Conservation (phyloP, 78 protist genomes). For the Monocercomonoides exilis region DNA sequence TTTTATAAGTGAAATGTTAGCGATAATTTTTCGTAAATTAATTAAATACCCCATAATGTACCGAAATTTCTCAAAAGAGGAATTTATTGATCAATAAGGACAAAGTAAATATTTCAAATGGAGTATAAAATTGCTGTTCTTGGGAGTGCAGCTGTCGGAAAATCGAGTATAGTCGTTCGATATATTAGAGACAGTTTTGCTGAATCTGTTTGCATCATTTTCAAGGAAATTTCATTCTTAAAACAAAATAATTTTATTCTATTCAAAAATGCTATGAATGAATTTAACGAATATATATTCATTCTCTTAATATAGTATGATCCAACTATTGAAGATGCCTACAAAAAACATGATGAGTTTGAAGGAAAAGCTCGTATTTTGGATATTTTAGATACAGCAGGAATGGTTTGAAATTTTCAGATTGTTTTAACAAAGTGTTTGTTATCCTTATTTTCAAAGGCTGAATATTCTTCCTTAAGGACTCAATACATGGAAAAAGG, state of each 20-base stretch:
- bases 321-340: constrained; percentile 2
- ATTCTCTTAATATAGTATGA: not conserved
- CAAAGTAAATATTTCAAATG: too few species aligned
- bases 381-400: constrained; percentile 6
- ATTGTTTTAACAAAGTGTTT: not conserved
- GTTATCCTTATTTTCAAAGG: not conserved
- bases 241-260: not conserved
- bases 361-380: not conserved
- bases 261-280: not conserved
- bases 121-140: constrained; percentile 5
- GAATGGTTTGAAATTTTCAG: not conserved
- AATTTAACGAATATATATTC: not conserved
- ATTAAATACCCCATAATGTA: too few species aligned
- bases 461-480: not conserved
- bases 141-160: constrained; percentile 2
- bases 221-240: not conserved
- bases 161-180: constrained; percentile 10
- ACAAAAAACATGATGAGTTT: not conserved
- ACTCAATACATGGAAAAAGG: constrained; percentile 2
- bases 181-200: not conserved
- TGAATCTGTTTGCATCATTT: not conserved
- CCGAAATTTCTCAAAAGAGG: too few species aligned
- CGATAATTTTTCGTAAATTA: too few species aligned
- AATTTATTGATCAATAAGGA: too few species aligned
- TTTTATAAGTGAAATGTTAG: too few species aligned